phyloP scores from a whole-genome alignment of 1,284 basidiomycete species.

The Cutaneotrichosporon cutaneum region DNA sequence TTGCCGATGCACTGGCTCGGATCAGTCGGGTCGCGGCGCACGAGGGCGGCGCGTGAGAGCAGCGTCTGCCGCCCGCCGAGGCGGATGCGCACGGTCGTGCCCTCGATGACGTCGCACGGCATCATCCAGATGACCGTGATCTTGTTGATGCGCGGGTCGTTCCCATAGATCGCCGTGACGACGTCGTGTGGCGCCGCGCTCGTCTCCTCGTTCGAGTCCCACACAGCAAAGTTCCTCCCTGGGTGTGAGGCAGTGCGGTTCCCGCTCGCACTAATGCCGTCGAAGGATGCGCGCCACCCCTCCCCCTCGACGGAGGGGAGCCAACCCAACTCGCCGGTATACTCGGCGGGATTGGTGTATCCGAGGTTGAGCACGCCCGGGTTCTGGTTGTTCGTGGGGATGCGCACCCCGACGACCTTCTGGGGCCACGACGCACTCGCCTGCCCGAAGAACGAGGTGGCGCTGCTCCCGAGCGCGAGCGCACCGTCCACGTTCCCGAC shows the following conservation, averaged over 20 bases:
- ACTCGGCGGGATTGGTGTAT: not conserved
- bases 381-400: not conserved
- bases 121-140: not conserved
- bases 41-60: not conserved
- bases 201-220: not conserved
- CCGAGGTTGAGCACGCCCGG: not conserved
- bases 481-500: not conserved
- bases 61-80: not conserved
- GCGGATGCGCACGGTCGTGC: not conserved
- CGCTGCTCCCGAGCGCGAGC: not conserved
- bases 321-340: not conserved
- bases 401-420: not conserved
- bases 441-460: not conserved
- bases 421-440: not conserved
- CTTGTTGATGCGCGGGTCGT: not conserved
- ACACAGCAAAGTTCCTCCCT: not conserved
- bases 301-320: not conserved
- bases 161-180: not conserved
- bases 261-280: not conserved
- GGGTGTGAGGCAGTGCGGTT: not conserved
- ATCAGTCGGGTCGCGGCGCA: not conserved
- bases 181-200: not conserved
- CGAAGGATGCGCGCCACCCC: not conserved
- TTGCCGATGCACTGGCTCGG: not conserved
- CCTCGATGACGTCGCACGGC: not conserved